These are phyloP conservation scores for Scenedesmus sp. DNA, from an alignment of 163 green algal species.

Conservation along the genomic window DNA sequence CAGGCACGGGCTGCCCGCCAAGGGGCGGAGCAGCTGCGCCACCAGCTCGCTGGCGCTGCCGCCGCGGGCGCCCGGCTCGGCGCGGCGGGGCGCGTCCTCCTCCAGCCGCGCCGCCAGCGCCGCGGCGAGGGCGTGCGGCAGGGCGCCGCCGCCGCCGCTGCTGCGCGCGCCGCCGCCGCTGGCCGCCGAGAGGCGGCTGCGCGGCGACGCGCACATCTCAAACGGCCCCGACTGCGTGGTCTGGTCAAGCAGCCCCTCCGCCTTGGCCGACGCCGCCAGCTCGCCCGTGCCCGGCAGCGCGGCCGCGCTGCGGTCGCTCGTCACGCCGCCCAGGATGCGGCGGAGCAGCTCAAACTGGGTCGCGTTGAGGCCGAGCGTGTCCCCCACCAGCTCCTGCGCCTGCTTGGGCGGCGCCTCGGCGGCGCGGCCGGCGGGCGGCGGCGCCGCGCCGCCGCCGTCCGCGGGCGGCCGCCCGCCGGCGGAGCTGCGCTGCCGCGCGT, in stretches of 20 bases:
- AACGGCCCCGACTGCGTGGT: constrained; percentile 15
- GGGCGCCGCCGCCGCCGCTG: background rate
- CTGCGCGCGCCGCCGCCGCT: too few species aligned
- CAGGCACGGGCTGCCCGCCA: constrained; percentile 9
- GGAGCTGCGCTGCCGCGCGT: constrained; percentile 8
- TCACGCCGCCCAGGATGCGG: background rate
- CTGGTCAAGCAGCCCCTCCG: constrained; percentile 6
- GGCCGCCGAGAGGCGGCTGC: constrained; percentile 24
- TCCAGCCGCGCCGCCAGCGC: too few species aligned
- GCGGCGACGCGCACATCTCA: constrained; percentile 23
- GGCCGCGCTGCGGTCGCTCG: background rate
- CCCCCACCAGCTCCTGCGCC: too few species aligned
- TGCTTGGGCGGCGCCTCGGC: too few species aligned
- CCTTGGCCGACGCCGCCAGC: background rate
- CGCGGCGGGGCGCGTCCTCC: too few species aligned
- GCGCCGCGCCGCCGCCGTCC: too few species aligned
- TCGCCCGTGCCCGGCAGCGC: background rate
- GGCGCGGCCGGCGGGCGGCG: too few species aligned
- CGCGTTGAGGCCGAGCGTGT: too few species aligned
- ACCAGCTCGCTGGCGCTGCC: background rate
- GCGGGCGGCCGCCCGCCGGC: background rate
- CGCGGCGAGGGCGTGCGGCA: too few species aligned
- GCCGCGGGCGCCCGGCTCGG: too few species aligned
- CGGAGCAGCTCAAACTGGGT: background rate
- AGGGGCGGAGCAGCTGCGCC: background rate